phyloP scores from a whole-genome alignment of 129 eudicot genomes.

The Tagetes erecta region DNA sequence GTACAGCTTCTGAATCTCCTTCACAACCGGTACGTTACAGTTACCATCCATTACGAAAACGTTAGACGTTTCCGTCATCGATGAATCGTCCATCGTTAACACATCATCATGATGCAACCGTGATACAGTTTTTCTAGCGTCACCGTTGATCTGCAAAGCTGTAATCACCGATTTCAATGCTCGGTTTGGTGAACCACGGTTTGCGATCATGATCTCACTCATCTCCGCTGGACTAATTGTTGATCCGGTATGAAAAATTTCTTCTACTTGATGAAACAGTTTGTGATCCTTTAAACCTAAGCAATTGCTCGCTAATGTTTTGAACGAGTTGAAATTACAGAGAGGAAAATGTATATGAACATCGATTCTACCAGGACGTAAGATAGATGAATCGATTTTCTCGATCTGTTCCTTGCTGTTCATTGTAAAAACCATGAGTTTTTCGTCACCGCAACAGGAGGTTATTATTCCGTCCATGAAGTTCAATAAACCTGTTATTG shows the following conservation, averaged over 20 bases:
- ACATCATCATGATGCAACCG: conserved; percentile 26
- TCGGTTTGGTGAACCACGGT: conserved; percentile 85
- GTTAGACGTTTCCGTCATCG: conserved; percentile 32
- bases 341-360: conserved; percentile 73
- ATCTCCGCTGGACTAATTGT: conserved; percentile 84
- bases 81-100: conserved; percentile 33
- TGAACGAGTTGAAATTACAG: conserved; percentile 69
- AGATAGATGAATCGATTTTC: conserved; percentile 51
- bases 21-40: conserved; percentile 57
- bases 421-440: conserved; percentile 83
- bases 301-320: conserved; percentile 58
- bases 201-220: conserved; percentile 78
- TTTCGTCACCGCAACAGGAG: conserved; percentile 64
- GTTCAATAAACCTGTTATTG: conserved; percentile 64
- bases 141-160: conserved; percentile 60
- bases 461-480: conserved; percentile 85
- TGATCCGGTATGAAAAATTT: conserved; percentile 64
- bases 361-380: conserved; percentile 85
- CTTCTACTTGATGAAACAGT: conserved; percentile 73
- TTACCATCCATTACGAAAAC: conserved; percentile 48
- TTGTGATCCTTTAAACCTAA: conserved; percentile 84
- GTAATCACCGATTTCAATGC: conserved; percentile 77
- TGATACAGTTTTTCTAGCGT: conserved; percentile 14
- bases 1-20: conserved; percentile 53
- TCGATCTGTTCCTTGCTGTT: conserved; percentile 58